These are phyloP conservation scores for Paramecium caudatum DNA, from an alignment of 73 alveolate genomes.

Conservation along the genomic window DNA sequence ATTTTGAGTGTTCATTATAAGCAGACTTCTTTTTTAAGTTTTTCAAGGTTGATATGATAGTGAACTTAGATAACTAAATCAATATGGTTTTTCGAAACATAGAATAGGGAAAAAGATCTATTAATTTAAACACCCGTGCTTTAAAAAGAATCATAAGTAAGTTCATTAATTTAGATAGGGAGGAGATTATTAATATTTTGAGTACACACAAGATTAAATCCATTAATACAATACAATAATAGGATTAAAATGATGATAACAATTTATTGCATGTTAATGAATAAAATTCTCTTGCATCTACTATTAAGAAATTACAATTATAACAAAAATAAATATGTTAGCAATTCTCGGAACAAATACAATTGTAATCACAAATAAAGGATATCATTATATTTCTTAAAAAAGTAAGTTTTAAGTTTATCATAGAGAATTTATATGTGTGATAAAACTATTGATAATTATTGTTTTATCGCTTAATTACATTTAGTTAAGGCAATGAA, in stretches of 20 bases:
- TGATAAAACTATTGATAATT: constrained; percentile 24
- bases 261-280: background rate
- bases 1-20: constrained; percentile 17
- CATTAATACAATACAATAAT: background rate
- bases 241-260: background rate
- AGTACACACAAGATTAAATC: constrained; percentile 13
- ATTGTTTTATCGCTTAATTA: constrained; percentile 9
- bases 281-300: background rate
- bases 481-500: constrained; percentile 36
- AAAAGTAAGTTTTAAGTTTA: background rate
- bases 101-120: background rate
- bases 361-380: constrained; percentile 37
- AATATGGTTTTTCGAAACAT: constrained; percentile 17
- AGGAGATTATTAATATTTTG: background rate
- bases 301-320: background rate
- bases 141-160: background rate
- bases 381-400: background rate
- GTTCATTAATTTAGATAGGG: background rate
- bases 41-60: background rate
- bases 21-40: background rate
- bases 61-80: constrained; percentile 6
- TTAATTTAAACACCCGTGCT: constrained; percentile 5
- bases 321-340: background rate
- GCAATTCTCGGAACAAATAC: constrained; percentile 11
- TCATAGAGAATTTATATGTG: background rate